A percentile compares a stretch with the other conserved stretches of the same genome.
phyloP scores from a whole-genome alignment of 2,329 filamentous ascomycete genomes.

The Shiraia sp. region DNA sequence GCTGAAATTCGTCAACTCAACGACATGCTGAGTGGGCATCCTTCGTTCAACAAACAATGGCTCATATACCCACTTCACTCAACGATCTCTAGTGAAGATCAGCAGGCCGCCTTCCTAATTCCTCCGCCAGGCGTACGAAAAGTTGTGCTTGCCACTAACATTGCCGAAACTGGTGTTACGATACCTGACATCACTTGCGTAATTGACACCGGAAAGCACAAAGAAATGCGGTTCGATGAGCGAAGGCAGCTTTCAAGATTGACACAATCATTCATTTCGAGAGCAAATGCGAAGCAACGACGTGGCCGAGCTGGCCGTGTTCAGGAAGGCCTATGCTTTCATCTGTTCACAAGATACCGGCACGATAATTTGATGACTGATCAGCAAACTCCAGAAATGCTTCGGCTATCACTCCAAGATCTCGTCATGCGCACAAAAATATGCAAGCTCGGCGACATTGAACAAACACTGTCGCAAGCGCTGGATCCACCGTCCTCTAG shows the following conservation, averaged over 20 bases:
- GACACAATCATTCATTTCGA: slow-evolving; percentile 92
- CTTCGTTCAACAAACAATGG: slow-evolving; percentile 76
- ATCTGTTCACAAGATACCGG: slow-evolving; percentile 87
- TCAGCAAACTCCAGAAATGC: slow-evolving; percentile 95
- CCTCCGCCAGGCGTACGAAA: slow-evolving; percentile 83
- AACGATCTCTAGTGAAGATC: slow-evolving; percentile 92
- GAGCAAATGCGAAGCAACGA: slow-evolving; percentile 93
- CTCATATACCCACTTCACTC: slow-evolving; percentile 89
- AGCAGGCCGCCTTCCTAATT: slow-evolving; percentile 87
- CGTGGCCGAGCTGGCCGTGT: slow-evolving; percentile 93
- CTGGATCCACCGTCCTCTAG: slow-evolving; percentile 88
- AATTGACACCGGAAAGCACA: slow-evolving; percentile 94
- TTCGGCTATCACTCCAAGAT: slow-evolving; percentile 90
- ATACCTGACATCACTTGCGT: slow-evolving; percentile 98
- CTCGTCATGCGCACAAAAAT: slow-evolving; percentile 96
- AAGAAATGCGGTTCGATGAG: slow-evolving; percentile 97
- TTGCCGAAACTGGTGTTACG: slow-evolving; percentile 97
- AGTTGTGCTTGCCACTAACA: slow-evolving; percentile 96
- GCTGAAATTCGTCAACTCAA: slow-evolving; percentile 89
- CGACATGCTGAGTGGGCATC: slow-evolving; percentile 78
- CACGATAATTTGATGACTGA: slow-evolving; percentile 84
- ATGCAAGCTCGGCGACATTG: slow-evolving; percentile 91
- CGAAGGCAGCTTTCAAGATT: slow-evolving; percentile 85
- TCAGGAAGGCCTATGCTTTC: slow-evolving; percentile 92
- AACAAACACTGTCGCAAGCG: slow-evolving; percentile 83